Evolutionary conservation across 441 rosid genomes (phyloP).

Genomic region (Biscutella auriculata): DNA sequence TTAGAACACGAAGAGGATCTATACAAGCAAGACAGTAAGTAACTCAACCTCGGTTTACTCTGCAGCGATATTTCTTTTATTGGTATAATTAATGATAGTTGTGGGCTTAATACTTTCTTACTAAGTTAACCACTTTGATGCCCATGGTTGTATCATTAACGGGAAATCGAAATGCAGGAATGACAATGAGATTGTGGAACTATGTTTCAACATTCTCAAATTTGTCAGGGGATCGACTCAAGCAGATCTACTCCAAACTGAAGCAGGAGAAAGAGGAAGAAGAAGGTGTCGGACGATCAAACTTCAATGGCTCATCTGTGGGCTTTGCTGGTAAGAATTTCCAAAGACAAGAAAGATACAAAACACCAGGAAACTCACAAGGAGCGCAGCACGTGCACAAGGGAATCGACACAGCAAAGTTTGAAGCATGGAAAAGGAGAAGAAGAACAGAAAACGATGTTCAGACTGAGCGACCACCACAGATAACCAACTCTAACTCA

Average conservation of each 20-base stretch:
- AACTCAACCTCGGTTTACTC: background rate
- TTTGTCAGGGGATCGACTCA: slow-evolving; percentile 77
- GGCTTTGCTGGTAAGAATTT: slow-evolving; percentile 31
- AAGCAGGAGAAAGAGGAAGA: slow-evolving; percentile 75
- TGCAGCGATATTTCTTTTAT: background rate
- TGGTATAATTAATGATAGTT: background rate
- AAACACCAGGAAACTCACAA: slow-evolving; percentile 32
- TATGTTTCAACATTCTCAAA: slow-evolving; percentile 92
- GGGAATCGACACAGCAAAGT: slow-evolving; percentile 56
- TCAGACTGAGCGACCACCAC: slow-evolving; percentile 35
- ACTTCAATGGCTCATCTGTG: slow-evolving; percentile 38
- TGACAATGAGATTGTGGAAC: slow-evolving; percentile 81
- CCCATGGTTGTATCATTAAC: background rate
- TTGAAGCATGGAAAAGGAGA: slow-evolving; percentile 78
- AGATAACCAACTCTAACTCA: slow-evolving; percentile 55
- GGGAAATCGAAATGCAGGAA: slow-evolving; percentile 40
- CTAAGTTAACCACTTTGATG: background rate
- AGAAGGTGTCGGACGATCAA: slow-evolving; percentile 63
- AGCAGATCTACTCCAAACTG: slow-evolving; percentile 83
- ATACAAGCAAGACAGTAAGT: slow-evolving; percentile 84
- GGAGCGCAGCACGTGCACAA: slow-evolving; percentile 37
- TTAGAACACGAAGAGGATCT: slow-evolving; percentile 54
- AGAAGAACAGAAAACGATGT: slow-evolving; percentile 53
- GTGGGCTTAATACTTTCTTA: no score
- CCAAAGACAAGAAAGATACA: slow-evolving; percentile 48